These are phyloP conservation scores for Endocalyx cinctus DNA, from an alignment of 2,329 filamentous ascomycete species.

Conservation along the genomic window DNA sequence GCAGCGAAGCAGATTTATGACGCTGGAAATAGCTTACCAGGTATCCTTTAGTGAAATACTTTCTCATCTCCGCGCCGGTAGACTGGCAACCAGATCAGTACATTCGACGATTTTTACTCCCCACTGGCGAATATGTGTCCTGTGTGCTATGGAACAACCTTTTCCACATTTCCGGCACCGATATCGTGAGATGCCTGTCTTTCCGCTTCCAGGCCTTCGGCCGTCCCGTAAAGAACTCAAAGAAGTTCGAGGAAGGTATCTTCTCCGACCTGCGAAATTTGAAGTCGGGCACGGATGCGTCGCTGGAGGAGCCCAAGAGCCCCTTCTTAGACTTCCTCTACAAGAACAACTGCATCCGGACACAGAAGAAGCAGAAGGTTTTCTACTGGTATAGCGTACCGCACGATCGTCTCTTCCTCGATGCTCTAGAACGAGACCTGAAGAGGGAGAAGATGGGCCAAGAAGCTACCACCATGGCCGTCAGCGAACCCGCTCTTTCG, in stretches of 20 bases:
- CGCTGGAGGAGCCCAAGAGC: conserved; percentile 97
- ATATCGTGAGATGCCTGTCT: conserved; percentile 95
- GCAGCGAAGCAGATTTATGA: too few species aligned
- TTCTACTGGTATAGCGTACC: conserved; percentile 99
- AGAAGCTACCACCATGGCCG: conserved; percentile 89
- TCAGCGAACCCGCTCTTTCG: conserved; percentile 93
- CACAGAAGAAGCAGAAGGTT: conserved; percentile 99
- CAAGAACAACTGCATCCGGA: conserved; percentile 99
- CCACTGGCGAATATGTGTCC: conserved; percentile 97
- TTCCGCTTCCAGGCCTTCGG: conserved; percentile 99
- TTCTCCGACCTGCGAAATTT: conserved; percentile 98
- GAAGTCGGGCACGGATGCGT: conserved; percentile 96
- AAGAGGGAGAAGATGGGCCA: conserved; percentile 99
- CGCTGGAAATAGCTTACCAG: conserved; percentile 21
- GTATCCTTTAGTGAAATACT: conserved; percentile 79
- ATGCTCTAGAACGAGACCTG: conserved; percentile 92
- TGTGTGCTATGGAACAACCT: conserved; percentile 99
- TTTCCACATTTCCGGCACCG: conserved; percentile 97
- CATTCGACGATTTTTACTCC: conserved; percentile 89
- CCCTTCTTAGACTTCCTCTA: conserved; percentile 97
- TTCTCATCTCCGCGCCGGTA: conserved; percentile 96
- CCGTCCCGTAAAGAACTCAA: conserved; percentile 97
- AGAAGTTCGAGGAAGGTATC: conserved; percentile 99
- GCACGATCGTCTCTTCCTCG: conserved; percentile 93
- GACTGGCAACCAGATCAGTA: conserved; percentile 98